A percentile compares a stretch with the other conserved stretches of the same genome.
These are phyloP conservation scores for Cyanodermella asteris DNA, from an alignment of 2,329 filamentous ascomycete genomes.

Conservation along the genomic window DNA sequence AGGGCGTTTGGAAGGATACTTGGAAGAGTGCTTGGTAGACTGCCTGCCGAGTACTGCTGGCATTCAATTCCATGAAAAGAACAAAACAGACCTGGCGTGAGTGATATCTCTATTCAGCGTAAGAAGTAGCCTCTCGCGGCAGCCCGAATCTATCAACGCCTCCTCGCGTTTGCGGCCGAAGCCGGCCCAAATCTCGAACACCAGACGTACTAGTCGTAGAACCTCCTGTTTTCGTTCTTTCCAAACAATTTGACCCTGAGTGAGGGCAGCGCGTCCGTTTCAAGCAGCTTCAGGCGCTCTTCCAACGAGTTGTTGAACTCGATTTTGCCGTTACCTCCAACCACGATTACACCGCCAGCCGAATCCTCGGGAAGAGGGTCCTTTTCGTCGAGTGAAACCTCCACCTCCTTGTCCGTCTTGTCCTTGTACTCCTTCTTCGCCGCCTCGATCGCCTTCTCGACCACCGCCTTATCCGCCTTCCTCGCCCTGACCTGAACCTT, in stretches of 20 bases:
- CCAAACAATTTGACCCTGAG: constrained; percentile 79
- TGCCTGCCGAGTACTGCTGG: no score
- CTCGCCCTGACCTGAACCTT: constrained; percentile 53
- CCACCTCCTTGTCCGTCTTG: constrained; percentile 45
- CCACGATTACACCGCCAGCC: constrained; percentile 64
- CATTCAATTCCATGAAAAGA: no score
- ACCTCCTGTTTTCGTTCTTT: constrained; percentile 85
- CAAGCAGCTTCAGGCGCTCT: constrained; percentile 64
- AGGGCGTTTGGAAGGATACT: no score
- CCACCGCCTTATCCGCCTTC: constrained; percentile 54
- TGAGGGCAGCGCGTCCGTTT: constrained; percentile 63
- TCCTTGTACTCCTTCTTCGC: constrained; percentile 72
- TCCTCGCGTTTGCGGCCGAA: no score
- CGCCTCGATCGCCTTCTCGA: constrained; percentile 56
- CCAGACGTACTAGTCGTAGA: constrained; percentile 91
- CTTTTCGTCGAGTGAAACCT: constrained; percentile 53
- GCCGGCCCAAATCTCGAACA: no score
- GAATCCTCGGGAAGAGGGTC: constrained; percentile 59
- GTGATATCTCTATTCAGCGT: no score
- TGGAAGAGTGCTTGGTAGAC: no score
- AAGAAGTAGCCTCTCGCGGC: no score
- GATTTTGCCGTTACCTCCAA: constrained; percentile 77
- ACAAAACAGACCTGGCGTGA: no score
- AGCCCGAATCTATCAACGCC: no score
- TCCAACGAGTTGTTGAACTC: constrained; percentile 98